Evolutionary conservation across 1,284 basidiomycete genomes (phyloP).

Genomic region (Veloboletus limbatus): DNA sequence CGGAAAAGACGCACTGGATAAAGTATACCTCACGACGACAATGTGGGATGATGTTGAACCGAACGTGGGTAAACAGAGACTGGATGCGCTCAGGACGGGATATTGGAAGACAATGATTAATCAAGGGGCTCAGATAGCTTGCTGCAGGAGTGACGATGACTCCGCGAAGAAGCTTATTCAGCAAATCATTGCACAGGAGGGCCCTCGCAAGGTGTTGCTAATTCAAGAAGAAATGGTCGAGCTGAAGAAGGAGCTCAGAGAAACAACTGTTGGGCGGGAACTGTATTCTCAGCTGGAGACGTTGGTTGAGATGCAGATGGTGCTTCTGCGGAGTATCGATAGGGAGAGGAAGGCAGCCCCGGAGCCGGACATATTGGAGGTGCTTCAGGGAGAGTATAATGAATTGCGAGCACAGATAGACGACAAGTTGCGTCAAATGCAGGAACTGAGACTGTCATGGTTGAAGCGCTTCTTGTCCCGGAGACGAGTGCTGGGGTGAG

Average conservation of each 20-base stretch:
- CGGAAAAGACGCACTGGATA: not conserved
- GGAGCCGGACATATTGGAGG: not conserved
- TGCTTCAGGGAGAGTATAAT: slow-evolving; percentile 11
- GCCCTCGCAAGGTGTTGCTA: not conserved
- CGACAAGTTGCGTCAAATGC: slow-evolving; percentile 13
- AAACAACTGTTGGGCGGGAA: slow-evolving; percentile 7
- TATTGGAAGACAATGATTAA: slow-evolving; percentile 14
- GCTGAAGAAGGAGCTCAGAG: slow-evolving; percentile 1
- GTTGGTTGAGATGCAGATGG: slow-evolving; percentile 2
- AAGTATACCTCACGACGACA: slow-evolving; percentile 15
- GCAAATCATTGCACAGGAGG: not conserved
- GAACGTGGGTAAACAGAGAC: slow-evolving; percentile 2
- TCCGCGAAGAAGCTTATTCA: slow-evolving; percentile 11
- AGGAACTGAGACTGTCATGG: slow-evolving; percentile 10
- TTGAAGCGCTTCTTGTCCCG: slow-evolving; percentile 1
- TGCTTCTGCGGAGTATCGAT: slow-evolving; percentile 6
- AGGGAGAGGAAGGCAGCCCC: slow-evolving; percentile 3
- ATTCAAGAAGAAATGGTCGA: slow-evolving; percentile 15
- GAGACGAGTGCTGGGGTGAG: too few species aligned
- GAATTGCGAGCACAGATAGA: slow-evolving; percentile 11
- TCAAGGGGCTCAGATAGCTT: slow-evolving; percentile 2
- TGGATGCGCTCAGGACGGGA: slow-evolving; percentile 2
- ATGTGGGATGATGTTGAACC: slow-evolving; percentile 21
- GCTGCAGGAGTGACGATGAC: slow-evolving; percentile 6
- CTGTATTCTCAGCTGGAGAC: slow-evolving; percentile 5